Evolutionary conservation across 257 asterid species (phyloP), one percentile per base, ranked within the genome.

Genomic region (Fraxinus americana): DNA sequence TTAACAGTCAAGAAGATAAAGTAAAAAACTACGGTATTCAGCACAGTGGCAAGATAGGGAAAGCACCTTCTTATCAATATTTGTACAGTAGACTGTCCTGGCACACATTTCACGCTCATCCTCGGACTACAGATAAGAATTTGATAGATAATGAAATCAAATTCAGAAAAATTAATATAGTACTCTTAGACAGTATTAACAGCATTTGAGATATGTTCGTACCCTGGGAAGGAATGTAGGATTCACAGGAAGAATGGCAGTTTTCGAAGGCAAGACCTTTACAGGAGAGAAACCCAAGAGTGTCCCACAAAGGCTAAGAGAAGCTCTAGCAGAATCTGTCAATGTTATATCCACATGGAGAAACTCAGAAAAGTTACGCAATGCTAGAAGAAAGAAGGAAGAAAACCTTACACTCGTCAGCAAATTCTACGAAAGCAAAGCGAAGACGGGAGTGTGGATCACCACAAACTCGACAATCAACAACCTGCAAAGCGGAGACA

Each of bases 71-170:
- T 91, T 94, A 82, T 94, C 98, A 75, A 94, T 94, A 82, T 94
- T 92, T 76, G 98, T 94, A 86, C 97, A 92, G 85, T 94, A 94
- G 54, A 94, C 98, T 75, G 98, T 94, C 94, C 94, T 88, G 59
- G 97, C 97, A 73, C 98, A 94, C 98, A 94, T 94, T 87, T 94
- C 96, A 10, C 97, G 97, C 79, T 94, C 98, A 88, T 92, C 97
- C 88, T 94, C 97, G 0, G 98, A 94, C 97, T 94, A 59, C 65
- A 79, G 14, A 74, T 61, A 63, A 72, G 68, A 61, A 77, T 43
- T 61, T 59, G 59, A 70, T 39, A 12, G 16, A 69, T 61, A 59
- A 82, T 19, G 9, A 63, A 43, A 50, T 30, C 23, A 50, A 77
- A 43, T 21, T 21, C 43, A 2, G 29, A 61, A 45, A 23, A 73